Evolutionary conservation across 2,329 filamentous ascomycete species (phyloP), one percentile per base, ranked within the genome.

Genomic region (Chaetomiaceae sp.): DNA sequence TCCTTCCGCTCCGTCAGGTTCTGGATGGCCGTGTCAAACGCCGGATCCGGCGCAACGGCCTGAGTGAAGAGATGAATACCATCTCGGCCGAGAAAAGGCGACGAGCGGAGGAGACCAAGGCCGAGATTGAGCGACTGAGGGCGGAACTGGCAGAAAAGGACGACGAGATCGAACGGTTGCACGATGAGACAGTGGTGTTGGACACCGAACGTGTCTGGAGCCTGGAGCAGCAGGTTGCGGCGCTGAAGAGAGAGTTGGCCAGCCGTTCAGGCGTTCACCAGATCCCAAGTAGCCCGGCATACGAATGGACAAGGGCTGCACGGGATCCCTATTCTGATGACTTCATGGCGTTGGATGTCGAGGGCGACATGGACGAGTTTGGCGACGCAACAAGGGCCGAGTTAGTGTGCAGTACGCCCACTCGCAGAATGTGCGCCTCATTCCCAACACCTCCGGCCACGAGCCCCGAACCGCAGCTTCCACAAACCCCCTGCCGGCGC

Each of bases 61-160:
- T 84, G 5, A 81, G 79, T 58, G 80, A 81, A 57, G 77, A 84
- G 66, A 76, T 82, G 67, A 79, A 82, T 62, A 64, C 66, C 11
- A 75, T 81, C 48, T 68, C 75, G 7, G 67, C 68, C 7, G 75
- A 78, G 52, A 78, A 75, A 62, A 72, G 67, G 38, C 68, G 66
- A 14, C 67, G 69, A 37, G 66, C 67, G 0, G 66, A 65, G 48
- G 65, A 72, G 27, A 66, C 73, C 9, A 69, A 69, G 38, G 69
- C 67, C 0, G 78, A 85, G 62, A 67, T 85, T 2, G 69, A 73
- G 7, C 67, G 68, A 8, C 71, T 86, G 9, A 73, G 67, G 36
- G 63, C 65, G 0, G 74, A 81, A 45, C 63, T 86, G 7, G 73
- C 71, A 5, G 69, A 68, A 2, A 75, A 74, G 37, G 78, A 82